A percentile compares a stretch with the other conserved stretches of the same genome.
phyloP scores from a whole-genome alignment of 2,329 filamentous ascomycete species.

The Monilinia fructigena region DNA sequence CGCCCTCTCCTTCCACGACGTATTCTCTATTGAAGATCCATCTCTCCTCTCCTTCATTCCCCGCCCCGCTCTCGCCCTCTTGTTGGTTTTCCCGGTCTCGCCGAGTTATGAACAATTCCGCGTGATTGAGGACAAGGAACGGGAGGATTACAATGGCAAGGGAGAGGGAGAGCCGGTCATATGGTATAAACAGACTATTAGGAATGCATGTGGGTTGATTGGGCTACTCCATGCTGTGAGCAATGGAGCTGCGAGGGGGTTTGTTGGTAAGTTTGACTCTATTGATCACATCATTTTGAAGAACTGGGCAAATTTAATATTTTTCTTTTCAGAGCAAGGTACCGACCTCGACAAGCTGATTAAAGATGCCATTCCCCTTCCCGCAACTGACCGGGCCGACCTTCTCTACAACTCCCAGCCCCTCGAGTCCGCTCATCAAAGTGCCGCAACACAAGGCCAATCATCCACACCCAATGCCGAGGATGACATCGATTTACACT shows the following conservation, averaged over 20 bases:
- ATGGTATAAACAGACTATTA: slow-evolving; percentile 95
- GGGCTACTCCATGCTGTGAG: slow-evolving; percentile 79
- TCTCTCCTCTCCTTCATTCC: slow-evolving; percentile 86
- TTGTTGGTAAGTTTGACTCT: slow-evolving; percentile 72
- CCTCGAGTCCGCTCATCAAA: slow-evolving; percentile 76
- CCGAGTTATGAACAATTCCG: slow-evolving; percentile 78
- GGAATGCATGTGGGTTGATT: slow-evolving; percentile 92
- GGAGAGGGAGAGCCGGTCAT: slow-evolving; percentile 73
- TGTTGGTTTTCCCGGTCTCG: slow-evolving; percentile 90
- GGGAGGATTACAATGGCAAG: slow-evolving; percentile 62
- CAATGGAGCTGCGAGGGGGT: slow-evolving; percentile 79
- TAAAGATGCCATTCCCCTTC: slow-evolving; percentile 66
- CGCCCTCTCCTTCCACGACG: slow-evolving; percentile 82
- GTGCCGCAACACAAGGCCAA: slow-evolving; percentile 78
- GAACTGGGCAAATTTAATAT: slow-evolving; percentile 52
- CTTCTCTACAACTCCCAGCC: slow-evolving; percentile 76
- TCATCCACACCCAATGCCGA: slow-evolving; percentile 71
- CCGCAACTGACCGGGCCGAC: slow-evolving; percentile 64
- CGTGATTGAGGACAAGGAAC: slow-evolving; percentile 66
- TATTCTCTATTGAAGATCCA: slow-evolving; percentile 86
- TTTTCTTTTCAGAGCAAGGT: slow-evolving; percentile 38
- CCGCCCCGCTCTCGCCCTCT: slow-evolving; percentile 81
- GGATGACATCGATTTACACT: slow-evolving; percentile 85
- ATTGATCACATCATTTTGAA: slow-evolving; percentile 44
- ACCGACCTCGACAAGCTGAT: slow-evolving; percentile 61